Evolutionary conservation across 257 asterid species (phyloP), one percentile per base, ranked within the genome.

Genomic region (Plantago major): DNA sequence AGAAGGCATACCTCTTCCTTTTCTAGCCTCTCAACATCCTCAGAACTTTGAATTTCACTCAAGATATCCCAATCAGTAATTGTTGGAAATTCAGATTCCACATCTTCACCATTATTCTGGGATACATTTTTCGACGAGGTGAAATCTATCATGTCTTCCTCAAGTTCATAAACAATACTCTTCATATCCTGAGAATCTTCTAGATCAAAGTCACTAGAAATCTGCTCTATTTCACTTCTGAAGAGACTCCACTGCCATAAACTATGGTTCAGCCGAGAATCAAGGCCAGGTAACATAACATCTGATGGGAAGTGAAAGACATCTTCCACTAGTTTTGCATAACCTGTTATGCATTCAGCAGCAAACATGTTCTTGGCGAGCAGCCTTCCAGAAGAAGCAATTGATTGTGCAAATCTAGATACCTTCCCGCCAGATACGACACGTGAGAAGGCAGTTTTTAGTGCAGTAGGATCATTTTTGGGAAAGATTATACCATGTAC

Each of bases 301-400:
- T 93, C 95, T 55, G 97, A 89, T 53, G 99, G 96, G 71, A 93
- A 93, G 79, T 81, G 65, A 70, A 93, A 72, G 66, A 81, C 74
- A 74, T 82, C 69, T 74, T 93, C 99, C 56, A 89, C 71, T 67
- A 89, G 83, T 62, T 78, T 71, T 62, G 94, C 95, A 64, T 83
- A 82, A 44, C 74, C 82, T 55, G 60, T 46, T 62, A 83, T 71
- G 80, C 96, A 89, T 72, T 89, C 96, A 45, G 81, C 70, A 56
- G 97, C 97, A 67, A 87, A 76, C 96, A 93, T 77, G 77, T 93
- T 87, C 76, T 78, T 85, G 44, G 93, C 95, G 45, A 73, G 90
- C 73, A 85, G 76, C 67, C 81, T 84, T 64, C 92, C 96, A 26
- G 97, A 77, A 37, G 88, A 79, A 74, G 83, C 95, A 74, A 87